Conservation (phyloP, 257 asterid genomes). For the Rhazya stricta region DNA sequence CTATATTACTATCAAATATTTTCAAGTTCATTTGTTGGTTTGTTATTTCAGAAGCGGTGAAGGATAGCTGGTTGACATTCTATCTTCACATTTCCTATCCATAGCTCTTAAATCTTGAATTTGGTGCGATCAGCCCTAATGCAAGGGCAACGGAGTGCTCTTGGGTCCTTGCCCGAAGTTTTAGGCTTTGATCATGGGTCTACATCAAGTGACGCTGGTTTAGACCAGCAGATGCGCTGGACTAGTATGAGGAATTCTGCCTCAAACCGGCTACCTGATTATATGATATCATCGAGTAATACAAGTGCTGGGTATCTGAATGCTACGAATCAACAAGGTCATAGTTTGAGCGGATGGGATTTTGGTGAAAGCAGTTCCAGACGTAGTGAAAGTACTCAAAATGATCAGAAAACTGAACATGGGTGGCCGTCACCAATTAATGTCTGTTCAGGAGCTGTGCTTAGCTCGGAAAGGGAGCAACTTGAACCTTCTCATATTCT, state of each 20-base stretch:
- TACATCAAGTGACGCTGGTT: conserved; percentile 45
- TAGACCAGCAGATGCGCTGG: conserved; percentile 73
- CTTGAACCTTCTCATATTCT: conserved; percentile 33
- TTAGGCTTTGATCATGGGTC: conserved; percentile 63
- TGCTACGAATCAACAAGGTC: conserved; percentile 39
- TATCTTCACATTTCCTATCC: conserved; percentile 11
- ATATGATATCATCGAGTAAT: conserved; percentile 39
- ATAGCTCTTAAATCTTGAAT: conserved; percentile 15
- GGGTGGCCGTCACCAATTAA: conserved; percentile 33
- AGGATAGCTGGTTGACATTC: conserved; percentile 21
- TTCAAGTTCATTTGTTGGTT: conserved; percentile 17
- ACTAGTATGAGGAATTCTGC: conserved; percentile 47
- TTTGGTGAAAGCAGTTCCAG: conserved; percentile 71
- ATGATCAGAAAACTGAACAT: conserved; percentile 43
- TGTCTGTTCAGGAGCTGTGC: conserved; percentile 30
- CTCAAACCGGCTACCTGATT: conserved; percentile 43
- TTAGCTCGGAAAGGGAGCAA: conserved; percentile 28
- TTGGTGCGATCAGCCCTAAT: conserved; percentile 41
- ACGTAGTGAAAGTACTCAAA: conserved; percentile 34
- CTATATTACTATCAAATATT: not conserved
- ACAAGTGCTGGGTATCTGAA: conserved; percentile 31
- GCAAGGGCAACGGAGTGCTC: conserved; percentile 77
- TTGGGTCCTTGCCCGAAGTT: conserved; percentile 63
- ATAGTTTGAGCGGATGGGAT: conserved; percentile 43
- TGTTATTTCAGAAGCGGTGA: conserved; percentile 46